These are phyloP conservation scores for Quercus robur DNA, from an alignment of 306 rosid genomes.

Conservation along the genomic window DNA sequence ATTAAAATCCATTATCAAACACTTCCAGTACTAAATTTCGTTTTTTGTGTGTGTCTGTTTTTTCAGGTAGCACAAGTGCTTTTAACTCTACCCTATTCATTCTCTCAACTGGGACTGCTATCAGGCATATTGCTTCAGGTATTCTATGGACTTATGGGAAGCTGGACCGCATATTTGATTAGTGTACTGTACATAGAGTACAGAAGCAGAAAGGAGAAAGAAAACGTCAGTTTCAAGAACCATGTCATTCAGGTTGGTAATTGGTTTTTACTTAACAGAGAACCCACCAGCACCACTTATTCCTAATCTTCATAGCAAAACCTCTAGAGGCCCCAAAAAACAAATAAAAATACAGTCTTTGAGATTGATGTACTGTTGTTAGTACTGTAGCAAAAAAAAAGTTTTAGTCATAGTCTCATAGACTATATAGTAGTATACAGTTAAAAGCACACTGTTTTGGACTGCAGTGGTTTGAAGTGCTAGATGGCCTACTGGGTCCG, in stretches of 20 bases:
- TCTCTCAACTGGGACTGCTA: constrained; percentile 92
- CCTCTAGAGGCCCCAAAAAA: background rate
- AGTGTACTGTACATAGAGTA: constrained; percentile 88
- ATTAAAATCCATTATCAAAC: too few species aligned
- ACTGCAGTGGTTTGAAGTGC: constrained; percentile 98
- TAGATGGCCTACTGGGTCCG: constrained; percentile 91
- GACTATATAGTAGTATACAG: too few species aligned
- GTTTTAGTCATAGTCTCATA: background rate
- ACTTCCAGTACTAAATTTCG: background rate
- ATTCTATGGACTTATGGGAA: constrained; percentile 83
- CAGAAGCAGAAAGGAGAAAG: constrained; percentile 87
- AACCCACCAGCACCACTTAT: background rate
- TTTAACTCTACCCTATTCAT: constrained; percentile 89
- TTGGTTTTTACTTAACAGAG: background rate
- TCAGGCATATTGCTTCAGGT: constrained; percentile 81
- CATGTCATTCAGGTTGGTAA: constrained; percentile 87
- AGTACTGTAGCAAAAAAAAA: background rate
- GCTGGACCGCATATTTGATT: constrained; percentile 97
- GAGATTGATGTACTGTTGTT: background rate
- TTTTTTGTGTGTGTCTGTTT: background rate
- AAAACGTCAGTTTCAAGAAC: constrained; percentile 84
- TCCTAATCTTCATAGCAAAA: constrained; percentile 10
- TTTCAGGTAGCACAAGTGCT: constrained; percentile 93
- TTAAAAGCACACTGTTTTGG: constrained; percentile 8
- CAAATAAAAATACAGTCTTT: background rate